These are phyloP conservation scores for Heliamphora exappendiculata DNA, from an alignment of 148 eudicot species.

Conservation along the genomic window DNA sequence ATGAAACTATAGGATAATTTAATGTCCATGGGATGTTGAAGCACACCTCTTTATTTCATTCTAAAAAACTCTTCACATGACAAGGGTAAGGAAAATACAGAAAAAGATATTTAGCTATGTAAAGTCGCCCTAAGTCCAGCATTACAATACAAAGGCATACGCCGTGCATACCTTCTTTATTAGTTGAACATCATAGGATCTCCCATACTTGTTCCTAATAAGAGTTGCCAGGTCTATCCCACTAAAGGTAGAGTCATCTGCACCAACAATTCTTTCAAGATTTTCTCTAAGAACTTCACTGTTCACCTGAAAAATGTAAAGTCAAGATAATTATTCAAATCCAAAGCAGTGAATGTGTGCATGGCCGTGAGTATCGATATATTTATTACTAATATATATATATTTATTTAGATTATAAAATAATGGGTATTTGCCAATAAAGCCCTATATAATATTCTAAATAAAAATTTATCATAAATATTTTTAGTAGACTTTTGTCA, in stretches of 20 bases:
- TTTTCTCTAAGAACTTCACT: constrained; percentile 51
- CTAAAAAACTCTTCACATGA: not conserved
- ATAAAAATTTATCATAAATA: too few species aligned
- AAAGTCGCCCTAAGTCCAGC: not conserved
- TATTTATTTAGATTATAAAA: too few species aligned
- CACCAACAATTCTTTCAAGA: constrained; percentile 76
- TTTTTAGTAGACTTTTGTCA: too few species aligned
- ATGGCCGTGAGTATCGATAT: not conserved
- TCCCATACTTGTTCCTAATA: constrained; percentile 82
- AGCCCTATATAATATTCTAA: too few species aligned
- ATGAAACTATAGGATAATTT: not conserved
- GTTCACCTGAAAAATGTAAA: constrained; percentile 39
- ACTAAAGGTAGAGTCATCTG: constrained; percentile 72
- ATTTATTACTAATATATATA: too few species aligned
- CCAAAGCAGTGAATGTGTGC: not conserved
- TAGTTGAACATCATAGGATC: constrained; percentile 89
- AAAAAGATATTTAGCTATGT: not conserved
- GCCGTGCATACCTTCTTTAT: constrained; percentile 64
- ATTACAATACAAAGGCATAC: not conserved
- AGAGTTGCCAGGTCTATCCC: constrained; percentile 89
- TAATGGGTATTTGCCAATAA: too few species aligned
- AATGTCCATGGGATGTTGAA: not conserved
- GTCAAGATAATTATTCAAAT: not conserved
- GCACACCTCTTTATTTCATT: not conserved
- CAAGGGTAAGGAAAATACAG: not conserved